Conservation (phyloP, 2,329 filamentous ascomycete species). For the Aspergillus transmontanensis region DNA sequence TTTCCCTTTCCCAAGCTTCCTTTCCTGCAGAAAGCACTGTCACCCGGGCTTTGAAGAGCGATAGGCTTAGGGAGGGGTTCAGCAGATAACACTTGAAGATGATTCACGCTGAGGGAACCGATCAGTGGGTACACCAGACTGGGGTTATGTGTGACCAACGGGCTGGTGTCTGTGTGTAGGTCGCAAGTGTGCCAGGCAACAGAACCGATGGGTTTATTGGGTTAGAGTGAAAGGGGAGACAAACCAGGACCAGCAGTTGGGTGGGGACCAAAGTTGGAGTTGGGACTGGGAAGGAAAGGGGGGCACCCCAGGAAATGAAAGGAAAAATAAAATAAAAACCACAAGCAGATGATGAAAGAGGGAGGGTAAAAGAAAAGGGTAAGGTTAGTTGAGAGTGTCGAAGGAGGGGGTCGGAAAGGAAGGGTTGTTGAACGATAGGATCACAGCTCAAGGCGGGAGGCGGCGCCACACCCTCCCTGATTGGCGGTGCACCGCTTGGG, state of each 20-base stretch:
- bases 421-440: constrained; percentile 3
- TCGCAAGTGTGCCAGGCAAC: constrained; percentile 3
- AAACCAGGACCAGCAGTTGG: constrained; percentile 14
- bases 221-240: constrained; percentile 8
- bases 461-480: constrained; percentile 16
- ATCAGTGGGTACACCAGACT: constrained; percentile 25
- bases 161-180: constrained; percentile 17
- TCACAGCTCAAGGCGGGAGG: constrained; percentile 13
- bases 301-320: constrained; percentile 17
- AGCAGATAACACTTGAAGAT: constrained; percentile 14
- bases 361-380: not conserved
- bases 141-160: constrained; percentile 20
- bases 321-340: constrained; percentile 1
- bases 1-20: constrained; percentile 19
- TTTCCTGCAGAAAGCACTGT: constrained; percentile 20
- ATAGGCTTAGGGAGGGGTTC: constrained; percentile 1
- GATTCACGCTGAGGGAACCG: constrained; percentile 26
- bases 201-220: constrained; percentile 17
- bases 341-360: constrained; percentile 7
- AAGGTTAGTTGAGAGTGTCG: constrained; percentile 4
- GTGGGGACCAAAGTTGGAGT: constrained; percentile 21
- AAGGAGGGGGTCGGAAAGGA: not conserved
- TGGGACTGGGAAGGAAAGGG: constrained; percentile 8
- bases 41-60: not conserved
- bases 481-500: constrained; percentile 13